These are phyloP conservation scores for Trypanosoma cruzi DNA, from an alignment of 208 protist genomes.

Conservation along the genomic window DNA sequence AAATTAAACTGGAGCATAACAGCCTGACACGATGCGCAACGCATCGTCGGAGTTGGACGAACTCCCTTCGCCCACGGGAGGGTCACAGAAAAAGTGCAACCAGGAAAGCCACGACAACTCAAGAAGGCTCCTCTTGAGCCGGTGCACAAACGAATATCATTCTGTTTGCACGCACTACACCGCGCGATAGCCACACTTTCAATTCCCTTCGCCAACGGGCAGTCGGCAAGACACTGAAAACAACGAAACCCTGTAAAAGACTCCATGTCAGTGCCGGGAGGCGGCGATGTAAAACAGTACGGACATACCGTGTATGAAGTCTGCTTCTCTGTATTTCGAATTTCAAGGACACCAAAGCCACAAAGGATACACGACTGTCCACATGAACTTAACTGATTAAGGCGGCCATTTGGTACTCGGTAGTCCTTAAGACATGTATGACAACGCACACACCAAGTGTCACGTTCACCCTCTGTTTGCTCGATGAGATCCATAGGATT, in stretches of 20 bases:
- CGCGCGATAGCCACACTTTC: conserved; percentile 58
- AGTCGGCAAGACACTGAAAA: conserved; percentile 84
- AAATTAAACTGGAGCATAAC: conserved; percentile 85
- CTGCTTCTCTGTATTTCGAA: conserved; percentile 70
- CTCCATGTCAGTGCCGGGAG: conserved; percentile 30
- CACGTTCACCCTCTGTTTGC: conserved; percentile 44
- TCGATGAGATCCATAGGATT: conserved; percentile 63
- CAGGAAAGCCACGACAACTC: conserved; percentile 72
- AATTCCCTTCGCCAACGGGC: conserved; percentile 70
- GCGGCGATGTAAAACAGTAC: conserved; percentile 77
- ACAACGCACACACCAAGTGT: conserved; percentile 53
- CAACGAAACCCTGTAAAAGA: conserved; percentile 72
- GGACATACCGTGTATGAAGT: conserved; percentile 80
- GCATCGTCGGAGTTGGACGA: conserved; percentile 40
- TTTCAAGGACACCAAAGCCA: conserved; percentile 59
- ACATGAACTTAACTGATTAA: conserved; percentile 46
- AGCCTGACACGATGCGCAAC: conserved; percentile 59
- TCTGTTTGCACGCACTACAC: conserved; percentile 60
- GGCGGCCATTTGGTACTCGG: conserved; percentile 60
- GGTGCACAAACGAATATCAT: conserved; percentile 73
- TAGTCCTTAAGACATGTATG: conserved; percentile 39
- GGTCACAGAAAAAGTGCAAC: conserved; percentile 52
- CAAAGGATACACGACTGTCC: conserved; percentile 63
- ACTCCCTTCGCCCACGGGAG: conserved; percentile 65
- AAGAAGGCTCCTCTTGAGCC: conserved; percentile 45